Evolutionary conservation across 176 grass and related monocot genomes (phyloP).

Genomic region (Carex parvula): DNA sequence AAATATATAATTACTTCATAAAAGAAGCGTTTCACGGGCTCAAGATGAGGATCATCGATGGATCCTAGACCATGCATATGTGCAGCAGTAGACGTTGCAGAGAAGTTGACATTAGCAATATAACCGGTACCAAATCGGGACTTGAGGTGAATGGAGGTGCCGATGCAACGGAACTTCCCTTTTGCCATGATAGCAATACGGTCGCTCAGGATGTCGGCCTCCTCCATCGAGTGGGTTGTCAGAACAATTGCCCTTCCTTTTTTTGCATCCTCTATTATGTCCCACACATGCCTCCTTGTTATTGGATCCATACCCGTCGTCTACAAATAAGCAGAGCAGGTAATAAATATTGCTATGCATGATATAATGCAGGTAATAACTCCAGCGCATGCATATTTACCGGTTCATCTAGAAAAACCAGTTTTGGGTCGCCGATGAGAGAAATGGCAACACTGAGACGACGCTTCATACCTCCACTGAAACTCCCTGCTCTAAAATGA

Average conservation of each 20-base stretch:
- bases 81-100: constrained; percentile 30
- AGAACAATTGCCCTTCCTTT: constrained; percentile 92
- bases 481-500: constrained; percentile 80
- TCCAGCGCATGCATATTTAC: constrained; percentile 31
- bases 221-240: constrained; percentile 97
- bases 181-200: constrained; percentile 95
- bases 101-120: constrained; percentile 76
- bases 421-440: constrained; percentile 81
- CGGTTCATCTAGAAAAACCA: constrained; percentile 92
- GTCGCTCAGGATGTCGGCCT: constrained; percentile 86
- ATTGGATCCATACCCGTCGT: constrained; percentile 99
- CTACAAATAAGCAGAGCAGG: constrained; percentile 18
- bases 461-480: constrained; percentile 93
- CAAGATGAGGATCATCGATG: constrained; percentile 30
- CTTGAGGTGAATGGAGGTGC: constrained; percentile 90
- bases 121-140: constrained; percentile 90
- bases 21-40: constrained; percentile 70
- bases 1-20: constrained; percentile 16
- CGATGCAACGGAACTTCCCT: constrained; percentile 79
- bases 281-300: constrained; percentile 90
- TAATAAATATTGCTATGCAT: not conserved
- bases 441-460: constrained; percentile 81
- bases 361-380: no score
- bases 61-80: not conserved
- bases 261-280: constrained; percentile 89